These are phyloP conservation scores for Apiotrichum sp. DNA, from an alignment of 1,284 basidiomycete species.

Conservation along the genomic window DNA sequence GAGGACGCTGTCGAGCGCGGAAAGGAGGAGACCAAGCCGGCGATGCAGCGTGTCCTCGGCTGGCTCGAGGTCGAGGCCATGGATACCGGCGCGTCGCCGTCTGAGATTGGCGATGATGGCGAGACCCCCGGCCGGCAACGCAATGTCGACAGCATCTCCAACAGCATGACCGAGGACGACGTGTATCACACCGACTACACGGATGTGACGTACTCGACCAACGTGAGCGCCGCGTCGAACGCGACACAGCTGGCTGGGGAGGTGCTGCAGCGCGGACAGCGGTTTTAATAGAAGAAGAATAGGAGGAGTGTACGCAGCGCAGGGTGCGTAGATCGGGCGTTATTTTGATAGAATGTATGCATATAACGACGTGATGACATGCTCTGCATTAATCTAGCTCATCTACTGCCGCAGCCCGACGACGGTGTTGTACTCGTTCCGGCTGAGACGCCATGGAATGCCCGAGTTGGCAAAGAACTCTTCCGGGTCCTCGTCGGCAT, in stretches of 20 bases:
- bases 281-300: background rate
- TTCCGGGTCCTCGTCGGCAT: constrained; percentile 80
- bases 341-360: background rate
- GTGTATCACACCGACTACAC: background rate
- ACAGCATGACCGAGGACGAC: background rate
- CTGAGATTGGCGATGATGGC: background rate
- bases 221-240: constrained; percentile 1
- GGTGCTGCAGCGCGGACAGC: background rate
- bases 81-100: background rate
- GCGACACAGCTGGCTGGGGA: constrained; percentile 1
- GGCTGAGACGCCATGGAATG: constrained; percentile 77
- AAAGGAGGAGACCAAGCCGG: constrained; percentile 22
- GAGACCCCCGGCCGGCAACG: background rate
- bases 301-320: too few relatives aligned
- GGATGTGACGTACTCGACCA: background rate
- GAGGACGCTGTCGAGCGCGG: constrained; percentile 28
- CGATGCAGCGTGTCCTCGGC: constrained; percentile 27
- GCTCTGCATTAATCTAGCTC: too few relatives aligned
- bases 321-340: too few relatives aligned
- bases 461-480: constrained; percentile 88
- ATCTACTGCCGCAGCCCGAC: constrained; percentile 54
- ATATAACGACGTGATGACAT: background rate
- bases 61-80: constrained; percentile 30
- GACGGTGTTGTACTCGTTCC: constrained; percentile 69
- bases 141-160: background rate